A percentile compares a stretch with the other conserved stretches of the same genome.
phyloP scores from a whole-genome alignment of 2,329 filamentous ascomycete species.

The Fusarium lateritium region DNA sequence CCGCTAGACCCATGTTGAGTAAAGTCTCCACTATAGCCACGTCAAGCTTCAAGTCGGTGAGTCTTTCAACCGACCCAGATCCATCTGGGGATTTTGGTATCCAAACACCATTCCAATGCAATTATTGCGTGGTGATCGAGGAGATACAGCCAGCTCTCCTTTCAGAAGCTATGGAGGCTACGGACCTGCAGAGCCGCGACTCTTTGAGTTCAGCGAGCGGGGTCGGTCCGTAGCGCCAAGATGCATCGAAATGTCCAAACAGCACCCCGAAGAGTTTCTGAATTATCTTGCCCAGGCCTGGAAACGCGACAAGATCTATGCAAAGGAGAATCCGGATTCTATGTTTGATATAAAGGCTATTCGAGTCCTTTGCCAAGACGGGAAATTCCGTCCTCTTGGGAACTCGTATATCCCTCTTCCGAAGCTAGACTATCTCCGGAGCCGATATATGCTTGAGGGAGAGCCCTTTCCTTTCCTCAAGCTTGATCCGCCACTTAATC shows the following conservation, averaged over 20 bases:
- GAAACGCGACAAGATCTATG: constrained; percentile 44
- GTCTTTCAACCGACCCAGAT: constrained; percentile 34
- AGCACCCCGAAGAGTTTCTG: constrained; percentile 41
- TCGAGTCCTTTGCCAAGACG: constrained; percentile 38
- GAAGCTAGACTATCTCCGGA: constrained; percentile 46
- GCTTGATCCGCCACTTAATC: constrained; percentile 34
- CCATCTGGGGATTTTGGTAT: constrained; percentile 33
- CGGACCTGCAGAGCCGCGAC: constrained; percentile 41
- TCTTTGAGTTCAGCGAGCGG: constrained; percentile 44
- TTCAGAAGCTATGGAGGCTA: constrained; percentile 44
- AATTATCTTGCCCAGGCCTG: constrained; percentile 44
- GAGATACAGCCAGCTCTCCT: constrained; percentile 45
- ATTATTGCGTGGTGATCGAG: constrained; percentile 46
- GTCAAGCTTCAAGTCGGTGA: constrained; percentile 45
- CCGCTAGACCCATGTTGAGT: constrained; percentile 28
- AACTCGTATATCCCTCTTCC: constrained; percentile 44
- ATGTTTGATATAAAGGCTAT: constrained; percentile 42
- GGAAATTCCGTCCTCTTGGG: constrained; percentile 36
- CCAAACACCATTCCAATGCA: constrained; percentile 42
- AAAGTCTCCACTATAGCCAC: constrained; percentile 39
- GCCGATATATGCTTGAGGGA: constrained; percentile 44
- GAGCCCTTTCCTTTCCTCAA: constrained; percentile 45
- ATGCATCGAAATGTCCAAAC: constrained; percentile 42
- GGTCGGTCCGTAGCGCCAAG: constrained; percentile 41
- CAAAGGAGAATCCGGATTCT: constrained; percentile 40